These are phyloP conservation scores for Alternaria triticina DNA, from an alignment of 2,329 filamentous ascomycete species.

Conservation along the genomic window DNA sequence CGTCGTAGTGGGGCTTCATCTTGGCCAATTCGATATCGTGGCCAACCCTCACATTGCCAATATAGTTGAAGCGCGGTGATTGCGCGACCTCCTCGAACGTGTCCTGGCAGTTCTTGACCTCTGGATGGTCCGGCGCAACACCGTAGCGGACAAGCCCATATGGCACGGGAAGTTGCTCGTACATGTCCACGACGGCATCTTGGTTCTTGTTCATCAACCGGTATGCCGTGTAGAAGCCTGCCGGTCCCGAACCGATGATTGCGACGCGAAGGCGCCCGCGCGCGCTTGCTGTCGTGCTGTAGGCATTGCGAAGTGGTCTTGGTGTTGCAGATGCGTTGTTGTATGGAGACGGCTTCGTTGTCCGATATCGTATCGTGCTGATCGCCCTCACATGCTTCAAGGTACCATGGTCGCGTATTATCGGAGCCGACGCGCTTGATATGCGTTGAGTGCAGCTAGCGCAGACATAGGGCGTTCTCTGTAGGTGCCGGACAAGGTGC, in stretches of 20 bases:
- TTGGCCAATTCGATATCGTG: constrained; percentile 69
- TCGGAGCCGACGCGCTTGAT: not conserved
- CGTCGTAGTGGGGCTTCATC: constrained; percentile 85
- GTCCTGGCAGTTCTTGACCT: constrained; percentile 98
- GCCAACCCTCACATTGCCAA: constrained; percentile 87
- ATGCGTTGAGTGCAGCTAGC: constrained; percentile 34
- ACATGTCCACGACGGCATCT: constrained; percentile 86
- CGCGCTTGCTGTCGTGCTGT: constrained; percentile 25
- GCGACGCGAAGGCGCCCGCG: constrained; percentile 74
- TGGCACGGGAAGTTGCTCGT: constrained; percentile 89
- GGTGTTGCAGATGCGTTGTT: not conserved
- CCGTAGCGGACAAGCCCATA: constrained; percentile 93
- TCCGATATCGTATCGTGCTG: constrained; percentile 7
- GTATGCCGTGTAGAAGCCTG: constrained; percentile 93
- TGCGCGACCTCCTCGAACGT: constrained; percentile 89
- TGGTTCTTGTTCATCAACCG: constrained; percentile 79
- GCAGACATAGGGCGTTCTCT: constrained; percentile 30
- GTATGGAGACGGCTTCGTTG: constrained; percentile 10
- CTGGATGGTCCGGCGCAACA: constrained; percentile 97
- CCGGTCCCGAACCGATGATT: constrained; percentile 90
- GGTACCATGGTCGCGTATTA: not conserved
- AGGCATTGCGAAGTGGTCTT: constrained; percentile 22
- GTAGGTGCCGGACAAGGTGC: constrained; percentile 23
- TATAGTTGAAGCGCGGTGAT: constrained; percentile 83
- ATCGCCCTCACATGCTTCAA: constrained; percentile 5